Evolutionary conservation across 73 alveolate genomes (phyloP).

Genomic region (Stentor coeruleus): DNA sequence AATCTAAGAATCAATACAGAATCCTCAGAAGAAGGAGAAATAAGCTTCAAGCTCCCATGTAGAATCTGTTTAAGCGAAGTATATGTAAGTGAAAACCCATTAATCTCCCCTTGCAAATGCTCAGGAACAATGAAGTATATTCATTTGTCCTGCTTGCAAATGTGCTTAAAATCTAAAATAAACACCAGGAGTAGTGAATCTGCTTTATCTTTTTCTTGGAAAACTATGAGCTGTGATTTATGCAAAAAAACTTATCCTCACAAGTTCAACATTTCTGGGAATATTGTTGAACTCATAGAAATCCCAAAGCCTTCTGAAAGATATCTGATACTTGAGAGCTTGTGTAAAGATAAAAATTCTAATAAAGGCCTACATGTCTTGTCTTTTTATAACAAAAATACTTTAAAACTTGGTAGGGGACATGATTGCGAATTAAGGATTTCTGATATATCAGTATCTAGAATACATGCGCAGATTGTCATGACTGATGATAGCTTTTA

Average conservation of each 20-base stretch:
- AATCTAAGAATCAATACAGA: not conserved
- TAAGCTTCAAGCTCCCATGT: not conserved
- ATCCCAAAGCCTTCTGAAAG: constrained; percentile 23
- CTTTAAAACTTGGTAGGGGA: constrained; percentile 44
- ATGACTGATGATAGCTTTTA: constrained; percentile 29
- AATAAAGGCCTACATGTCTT: constrained; percentile 17
- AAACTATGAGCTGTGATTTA: constrained; percentile 19
- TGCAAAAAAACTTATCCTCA: constrained; percentile 25
- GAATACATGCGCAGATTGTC: constrained; percentile 43
- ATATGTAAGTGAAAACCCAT: constrained; percentile 40
- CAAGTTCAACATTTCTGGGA: not conserved
- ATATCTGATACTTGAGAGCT: constrained; percentile 1
- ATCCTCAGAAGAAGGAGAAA: not conserved
- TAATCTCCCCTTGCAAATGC: constrained; percentile 54
- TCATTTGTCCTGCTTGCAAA: constrained; percentile 45
- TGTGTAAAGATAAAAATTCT: constrained; percentile 9
- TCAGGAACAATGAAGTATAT: constrained; percentile 46
- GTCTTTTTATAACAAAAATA: not conserved
- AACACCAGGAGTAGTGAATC: not conserved
- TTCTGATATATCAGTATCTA: constrained; percentile 49
- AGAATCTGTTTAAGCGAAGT: constrained; percentile 13
- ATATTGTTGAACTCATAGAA: constrained; percentile 23
- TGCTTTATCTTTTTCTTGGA: not conserved
- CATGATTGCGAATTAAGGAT: constrained; percentile 59
- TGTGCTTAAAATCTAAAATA: constrained; percentile 41